Conservation (phyloP, 2,329 filamentous ascomycete genomes). For the Colletotrichum liriopes region DNA sequence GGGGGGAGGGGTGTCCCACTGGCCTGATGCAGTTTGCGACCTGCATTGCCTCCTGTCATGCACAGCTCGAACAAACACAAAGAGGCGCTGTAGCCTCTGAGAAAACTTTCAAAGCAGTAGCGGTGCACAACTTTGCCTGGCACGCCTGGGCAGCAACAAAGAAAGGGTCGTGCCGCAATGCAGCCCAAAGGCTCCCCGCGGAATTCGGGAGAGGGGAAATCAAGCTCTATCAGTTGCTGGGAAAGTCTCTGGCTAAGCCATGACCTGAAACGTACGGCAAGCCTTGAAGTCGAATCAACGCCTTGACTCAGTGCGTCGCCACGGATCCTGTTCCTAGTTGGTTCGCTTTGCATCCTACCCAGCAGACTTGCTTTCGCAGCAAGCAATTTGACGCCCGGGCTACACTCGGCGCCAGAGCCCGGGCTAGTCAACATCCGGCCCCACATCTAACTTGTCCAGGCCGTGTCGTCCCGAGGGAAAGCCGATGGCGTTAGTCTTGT, state of each 20-base stretch:
- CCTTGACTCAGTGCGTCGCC: conserved; percentile 30
- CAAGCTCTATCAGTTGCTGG: conserved; percentile 6
- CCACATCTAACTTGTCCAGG: neutral
- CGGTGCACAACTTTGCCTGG: neutral
- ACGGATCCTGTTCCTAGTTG: neutral
- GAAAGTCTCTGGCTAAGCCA: neutral
- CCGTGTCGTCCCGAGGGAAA: neutral
- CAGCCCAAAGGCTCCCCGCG: neutral
- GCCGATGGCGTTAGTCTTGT: neutral
- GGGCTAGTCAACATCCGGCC: conserved; percentile 6
- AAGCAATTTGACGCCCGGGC: neutral
- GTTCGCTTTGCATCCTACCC: neutral
- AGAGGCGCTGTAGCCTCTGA: conserved; percentile 11
- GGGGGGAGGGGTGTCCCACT: conserved; percentile 3
- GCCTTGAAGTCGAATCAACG: conserved; percentile 15
- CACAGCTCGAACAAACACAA: conserved; percentile 5
- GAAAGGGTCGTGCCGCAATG: neutral
- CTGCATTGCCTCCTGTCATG: conserved; percentile 22
- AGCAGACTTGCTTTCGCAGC: conserved; percentile 3
- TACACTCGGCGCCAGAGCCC: conserved; percentile 3
- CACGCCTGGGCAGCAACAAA: neutral
- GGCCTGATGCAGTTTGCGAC: conserved; percentile 15
- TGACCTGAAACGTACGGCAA: conserved; percentile 26
- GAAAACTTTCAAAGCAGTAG: neutral
- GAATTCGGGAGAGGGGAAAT: conserved; percentile 7